Percentiles rank a stretch among this genome's conserved stretches.
Evolutionary conservation across 225 moss, liverwort and hornwort genomes (phyloP).

Genomic region (Anthoceros angustus): DNA sequence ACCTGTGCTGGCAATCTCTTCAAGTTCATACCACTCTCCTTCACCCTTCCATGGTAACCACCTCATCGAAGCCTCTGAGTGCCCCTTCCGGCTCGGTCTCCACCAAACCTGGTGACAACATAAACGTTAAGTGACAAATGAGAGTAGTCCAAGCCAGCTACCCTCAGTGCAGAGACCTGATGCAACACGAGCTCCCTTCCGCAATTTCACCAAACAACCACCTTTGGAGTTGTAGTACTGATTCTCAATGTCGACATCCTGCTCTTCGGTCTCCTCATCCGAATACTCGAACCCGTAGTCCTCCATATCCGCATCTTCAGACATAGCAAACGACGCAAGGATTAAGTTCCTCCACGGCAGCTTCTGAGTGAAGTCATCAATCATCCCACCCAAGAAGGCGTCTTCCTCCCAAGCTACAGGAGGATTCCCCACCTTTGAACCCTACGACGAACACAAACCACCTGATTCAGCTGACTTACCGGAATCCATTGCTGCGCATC

Average conservation of each 20-base stretch:
- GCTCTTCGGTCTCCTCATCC: slow-evolving; percentile 98
- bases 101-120: slow-evolving; percentile 48
- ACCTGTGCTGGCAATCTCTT: slow-evolving; percentile 6
- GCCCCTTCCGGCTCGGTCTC: slow-evolving; percentile 88
- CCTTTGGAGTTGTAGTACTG: slow-evolving; percentile 99
- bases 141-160: not conserved
- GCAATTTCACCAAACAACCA: slow-evolving; percentile 9
- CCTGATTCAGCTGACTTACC: not conserved
- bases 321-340: too few species aligned
- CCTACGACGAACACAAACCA: too few species aligned
- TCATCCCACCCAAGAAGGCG: not conserved
- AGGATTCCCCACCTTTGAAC: too few species aligned
- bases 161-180: not conserved
- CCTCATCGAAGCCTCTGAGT: slow-evolving; percentile 81
- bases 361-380: not conserved
- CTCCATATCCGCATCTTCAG: slow-evolving; percentile 97
- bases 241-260: slow-evolving; percentile 99
- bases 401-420: too few species aligned
- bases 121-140: not conserved
- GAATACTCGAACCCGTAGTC: slow-evolving; percentile 99
- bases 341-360: too few species aligned
- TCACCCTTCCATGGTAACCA: slow-evolving; percentile 98
- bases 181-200: not conserved
- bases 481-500: not conserved
- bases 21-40: slow-evolving; percentile 63